Conservation (phyloP, 768 basidiomycete species). For the Mycena sanguinolenta region DNA sequence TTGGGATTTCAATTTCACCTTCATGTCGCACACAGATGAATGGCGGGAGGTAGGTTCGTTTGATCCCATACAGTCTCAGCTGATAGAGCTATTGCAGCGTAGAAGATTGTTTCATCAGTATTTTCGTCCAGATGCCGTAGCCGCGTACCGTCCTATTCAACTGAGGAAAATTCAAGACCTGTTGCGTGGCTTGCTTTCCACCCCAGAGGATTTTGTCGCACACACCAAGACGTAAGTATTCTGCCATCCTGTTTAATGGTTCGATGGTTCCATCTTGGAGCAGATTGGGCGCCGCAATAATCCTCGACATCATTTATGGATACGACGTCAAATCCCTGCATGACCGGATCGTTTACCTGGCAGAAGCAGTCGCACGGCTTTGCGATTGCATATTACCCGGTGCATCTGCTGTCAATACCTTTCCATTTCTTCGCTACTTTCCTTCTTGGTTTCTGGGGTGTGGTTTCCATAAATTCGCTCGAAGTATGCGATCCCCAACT, state of each 20-base stretch:
- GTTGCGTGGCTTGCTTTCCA: too few species aligned
- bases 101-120: slow-evolving; percentile 46
- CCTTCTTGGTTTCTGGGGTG: slow-evolving; percentile 48
- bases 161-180: slow-evolving; percentile 39
- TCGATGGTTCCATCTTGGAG: not conserved
- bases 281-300: not conserved
- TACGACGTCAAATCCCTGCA: slow-evolving; percentile 42
- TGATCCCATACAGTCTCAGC: not conserved
- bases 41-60: slow-evolving; percentile 32
- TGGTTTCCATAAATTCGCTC: too few species aligned
- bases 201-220: too few species aligned
- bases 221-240: too few species aligned
- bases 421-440: slow-evolving; percentile 51
- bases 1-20: not conserved
- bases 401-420: slow-evolving; percentile 41
- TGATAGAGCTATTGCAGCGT: slow-evolving; percentile 22
- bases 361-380: slow-evolving; percentile 28
- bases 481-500: not conserved
- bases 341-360: slow-evolving; percentile 42
- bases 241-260: not conserved
- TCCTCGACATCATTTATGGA: slow-evolving; percentile 39
- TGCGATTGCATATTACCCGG: slow-evolving; percentile 38
- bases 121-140: slow-evolving; percentile 40
- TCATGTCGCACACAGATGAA: too few species aligned
- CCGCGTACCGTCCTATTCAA: slow-evolving; percentile 40